Base-by-base conservation (phyloP, 371 early-diverging fungal species). In the Apophysomyces elegans region DNA sequence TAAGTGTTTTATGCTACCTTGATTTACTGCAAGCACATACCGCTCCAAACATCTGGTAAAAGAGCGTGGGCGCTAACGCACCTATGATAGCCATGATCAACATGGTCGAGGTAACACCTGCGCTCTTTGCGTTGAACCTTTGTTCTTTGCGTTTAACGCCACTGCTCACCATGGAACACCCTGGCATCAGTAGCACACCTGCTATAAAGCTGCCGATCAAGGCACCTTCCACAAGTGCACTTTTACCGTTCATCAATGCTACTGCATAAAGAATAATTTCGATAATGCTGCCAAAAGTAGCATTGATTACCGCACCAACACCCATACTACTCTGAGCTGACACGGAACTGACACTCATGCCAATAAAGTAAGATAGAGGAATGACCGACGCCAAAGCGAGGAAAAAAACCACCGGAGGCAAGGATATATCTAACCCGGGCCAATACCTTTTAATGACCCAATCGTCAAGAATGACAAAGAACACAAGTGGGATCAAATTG, bases 261-360 rank as follows among this genome's bases (percentile, higher is more conserved):
- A 97, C 86, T 12, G 88, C 80, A 77, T 97, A 97, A 45, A 98
- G 78, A 54, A 97, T 93, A 62, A 98, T 92, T 76, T 98, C 98
- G 61, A 98, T 91, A 37, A 98, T 95, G 54, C 93, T 92, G 57
- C 98, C 98, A 77, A 98, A 98, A 0, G 99, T 95, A 13, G 99
- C 99, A 78, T 97, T 98, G 71, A 97, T 91, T 37, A 96, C 96
- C 0, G 97, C 95, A 26, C 97, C 98, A 63, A 98, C 78, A 38
- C 91, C 94, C 68, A 96, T 80, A 44, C 92, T 91, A 6, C 95
- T 92, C 74, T 97, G 96, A 8, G 98, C 96, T 11, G 96, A 93
- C 70, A 98, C 95, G 16, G 95, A 94, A 37, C 96, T 91, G 39
- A 98, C 96, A 0, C 94, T 95, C 93, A 95, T 95, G 26, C 99